These are phyloP conservation scores for Suillus americanus DNA, from an alignment of 768 basidiomycete genomes.

Conservation along the genomic window DNA sequence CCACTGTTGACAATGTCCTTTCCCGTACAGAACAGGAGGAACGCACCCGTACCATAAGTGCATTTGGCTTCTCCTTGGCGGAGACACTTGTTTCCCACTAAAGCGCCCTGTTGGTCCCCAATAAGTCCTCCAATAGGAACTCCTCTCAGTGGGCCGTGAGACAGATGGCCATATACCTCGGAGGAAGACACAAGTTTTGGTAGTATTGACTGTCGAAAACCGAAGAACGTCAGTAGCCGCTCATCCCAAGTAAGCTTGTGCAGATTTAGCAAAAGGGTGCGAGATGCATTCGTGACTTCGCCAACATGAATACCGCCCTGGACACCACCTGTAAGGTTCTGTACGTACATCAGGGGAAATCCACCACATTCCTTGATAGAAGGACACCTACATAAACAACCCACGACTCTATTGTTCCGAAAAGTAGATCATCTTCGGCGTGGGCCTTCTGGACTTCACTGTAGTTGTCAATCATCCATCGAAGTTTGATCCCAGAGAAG, in stretches of 20 bases:
- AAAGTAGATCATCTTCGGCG: conserved; percentile 75
- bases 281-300: conserved; percentile 95
- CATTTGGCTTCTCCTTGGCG: conserved; percentile 93
- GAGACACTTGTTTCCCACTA: conserved; percentile 96
- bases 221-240: conserved; percentile 84
- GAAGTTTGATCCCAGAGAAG: conserved; percentile 94
- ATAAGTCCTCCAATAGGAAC: conserved; percentile 89
- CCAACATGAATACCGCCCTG: conserved; percentile 74
- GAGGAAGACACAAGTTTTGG: conserved; percentile 89
- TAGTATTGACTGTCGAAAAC: conserved; percentile 70
- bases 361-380: conserved; percentile 16
- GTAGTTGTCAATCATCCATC: conserved; percentile 94
- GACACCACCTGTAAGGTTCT: conserved; percentile 85
- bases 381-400: conserved; percentile 70
- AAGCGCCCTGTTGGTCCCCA: conserved; percentile 97
- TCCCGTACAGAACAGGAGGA: conserved; percentile 94
- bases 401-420: conserved; percentile 98
- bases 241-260: conserved; percentile 81
- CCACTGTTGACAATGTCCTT: conserved; percentile 78
- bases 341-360: conserved; percentile 7
- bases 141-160: conserved; percentile 64
- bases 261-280: conserved; percentile 89
- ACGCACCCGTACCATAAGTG: conserved; percentile 97
- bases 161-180: conserved; percentile 85
- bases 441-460: conserved; percentile 76